These are phyloP conservation scores for Lyophyllum shimeji DNA, from an alignment of 768 basidiomycete species.

Conservation along the genomic window DNA sequence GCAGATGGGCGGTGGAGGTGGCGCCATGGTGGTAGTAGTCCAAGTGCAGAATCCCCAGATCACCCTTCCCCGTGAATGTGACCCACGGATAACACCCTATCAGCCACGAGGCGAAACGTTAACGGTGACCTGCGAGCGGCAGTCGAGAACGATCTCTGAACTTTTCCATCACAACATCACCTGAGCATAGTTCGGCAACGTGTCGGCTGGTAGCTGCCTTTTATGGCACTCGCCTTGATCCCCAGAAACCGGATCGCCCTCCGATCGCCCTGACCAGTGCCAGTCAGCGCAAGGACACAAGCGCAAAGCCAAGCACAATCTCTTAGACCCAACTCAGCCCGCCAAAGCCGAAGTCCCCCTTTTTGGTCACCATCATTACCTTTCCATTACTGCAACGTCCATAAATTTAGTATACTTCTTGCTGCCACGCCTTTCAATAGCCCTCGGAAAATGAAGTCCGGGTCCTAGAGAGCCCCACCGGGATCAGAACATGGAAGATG, in stretches of 20 bases:
- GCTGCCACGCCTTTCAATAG: not conserved
- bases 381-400: not conserved
- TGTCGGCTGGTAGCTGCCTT: slow-evolving; percentile 15
- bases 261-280: not conserved
- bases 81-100: not conserved
- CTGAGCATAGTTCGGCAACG: slow-evolving; percentile 14
- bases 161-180: slow-evolving; percentile 11
- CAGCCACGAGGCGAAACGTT: slow-evolving; percentile 17
- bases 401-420: not conserved
- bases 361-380: not conserved
- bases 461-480: not conserved
- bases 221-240: slow-evolving; percentile 8
- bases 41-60: slow-evolving; percentile 11
- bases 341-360: not conserved
- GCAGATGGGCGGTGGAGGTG: slow-evolving; percentile 59
- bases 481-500: not conserved
- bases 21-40: slow-evolving; percentile 42
- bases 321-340: not conserved
- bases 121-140: slow-evolving; percentile 4
- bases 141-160: slow-evolving; percentile 11
- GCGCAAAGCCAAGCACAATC: not conserved
- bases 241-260: slow-evolving; percentile 11
- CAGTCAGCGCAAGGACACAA: not conserved
- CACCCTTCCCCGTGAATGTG: not conserved
- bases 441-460: not conserved